phyloP scores from a whole-genome alignment of 2,329 filamentous ascomycete species.

The Hysterium pulicare region DNA sequence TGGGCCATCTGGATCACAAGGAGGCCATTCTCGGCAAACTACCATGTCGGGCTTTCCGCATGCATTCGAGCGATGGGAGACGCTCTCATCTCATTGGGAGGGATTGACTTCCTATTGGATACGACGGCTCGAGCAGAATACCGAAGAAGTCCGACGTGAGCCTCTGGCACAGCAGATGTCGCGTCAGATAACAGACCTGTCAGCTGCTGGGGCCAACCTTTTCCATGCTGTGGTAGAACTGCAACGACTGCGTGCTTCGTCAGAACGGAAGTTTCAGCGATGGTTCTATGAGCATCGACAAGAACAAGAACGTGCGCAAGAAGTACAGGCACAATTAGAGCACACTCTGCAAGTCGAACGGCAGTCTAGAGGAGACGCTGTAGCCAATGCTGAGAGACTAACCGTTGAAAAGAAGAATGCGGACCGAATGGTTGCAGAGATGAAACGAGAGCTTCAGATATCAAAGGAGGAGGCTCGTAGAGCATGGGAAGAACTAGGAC shows the following conservation, averaged over 20 bases:
- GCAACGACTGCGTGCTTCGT: conserved; percentile 88
- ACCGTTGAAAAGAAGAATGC: conserved; percentile 66
- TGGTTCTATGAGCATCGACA: conserved; percentile 96
- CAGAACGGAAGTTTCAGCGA: conserved; percentile 94
- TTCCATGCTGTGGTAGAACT: conserved; percentile 98
- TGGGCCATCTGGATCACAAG: conserved; percentile 23
- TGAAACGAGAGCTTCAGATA: conserved; percentile 89
- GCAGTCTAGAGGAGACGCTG: conserved; percentile 63
- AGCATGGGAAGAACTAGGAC: conserved; percentile 94
- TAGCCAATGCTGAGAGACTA: conserved; percentile 62
- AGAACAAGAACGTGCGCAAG: conserved; percentile 81
- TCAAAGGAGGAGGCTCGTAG: conserved; percentile 93
- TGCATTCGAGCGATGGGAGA: conserved; percentile 97
- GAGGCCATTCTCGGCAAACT: conserved; percentile 29
- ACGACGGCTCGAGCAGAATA: conserved; percentile 83
- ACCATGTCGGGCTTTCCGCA: conserved; percentile 76
- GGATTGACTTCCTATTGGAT: conserved; percentile 98
- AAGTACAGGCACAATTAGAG: conserved; percentile 78
- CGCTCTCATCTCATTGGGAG: conserved; percentile 95
- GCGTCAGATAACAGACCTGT: conserved; percentile 94
- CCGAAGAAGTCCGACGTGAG: conserved; percentile 76
- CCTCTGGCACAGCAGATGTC: conserved; percentile 84
- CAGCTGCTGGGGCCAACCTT: conserved; percentile 90
- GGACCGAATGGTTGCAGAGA: conserved; percentile 78
- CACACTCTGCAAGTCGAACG: conserved; percentile 71